Conservation (phyloP, 179 eudicot species). For the Spergularia azorica region DNA sequence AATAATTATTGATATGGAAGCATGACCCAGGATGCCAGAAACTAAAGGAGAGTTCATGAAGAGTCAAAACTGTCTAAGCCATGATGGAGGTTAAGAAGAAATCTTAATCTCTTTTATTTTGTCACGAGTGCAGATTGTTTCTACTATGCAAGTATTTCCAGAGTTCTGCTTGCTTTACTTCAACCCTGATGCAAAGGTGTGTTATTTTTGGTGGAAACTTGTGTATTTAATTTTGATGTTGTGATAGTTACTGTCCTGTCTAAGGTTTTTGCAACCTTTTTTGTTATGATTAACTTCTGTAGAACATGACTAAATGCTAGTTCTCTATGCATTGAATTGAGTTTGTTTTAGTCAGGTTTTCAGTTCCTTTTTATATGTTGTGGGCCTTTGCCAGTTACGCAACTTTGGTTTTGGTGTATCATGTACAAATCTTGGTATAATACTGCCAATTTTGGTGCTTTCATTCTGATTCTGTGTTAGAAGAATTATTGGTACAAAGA, state of each 20-base stretch:
- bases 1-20: no score
- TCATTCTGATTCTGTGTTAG: no score
- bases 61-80: no score
- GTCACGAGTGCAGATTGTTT: slow-evolving; percentile 61
- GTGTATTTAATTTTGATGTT: background rate
- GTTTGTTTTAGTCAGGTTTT: background rate
- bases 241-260: background rate
- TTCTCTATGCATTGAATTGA: background rate
- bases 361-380: background rate
- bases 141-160: slow-evolving; percentile 63
- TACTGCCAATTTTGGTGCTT: no score
- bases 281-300: background rate
- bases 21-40: no score
- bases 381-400: background rate
- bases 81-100: background rate
- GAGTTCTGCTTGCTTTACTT: slow-evolving; percentile 62
- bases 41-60: no score
- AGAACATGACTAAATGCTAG: background rate
- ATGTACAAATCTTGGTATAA: no score
- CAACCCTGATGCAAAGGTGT: slow-evolving; percentile 64
- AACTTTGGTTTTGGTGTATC: background rate
- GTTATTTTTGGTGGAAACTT: slow-evolving; percentile 4
- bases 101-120: slow-evolving; percentile 15
- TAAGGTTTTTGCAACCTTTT: background rate
- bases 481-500: no score